Evolutionary conservation across 2,329 filamentous ascomycete species (phyloP).

Genomic region (Trichoderma brevicompactum): DNA sequence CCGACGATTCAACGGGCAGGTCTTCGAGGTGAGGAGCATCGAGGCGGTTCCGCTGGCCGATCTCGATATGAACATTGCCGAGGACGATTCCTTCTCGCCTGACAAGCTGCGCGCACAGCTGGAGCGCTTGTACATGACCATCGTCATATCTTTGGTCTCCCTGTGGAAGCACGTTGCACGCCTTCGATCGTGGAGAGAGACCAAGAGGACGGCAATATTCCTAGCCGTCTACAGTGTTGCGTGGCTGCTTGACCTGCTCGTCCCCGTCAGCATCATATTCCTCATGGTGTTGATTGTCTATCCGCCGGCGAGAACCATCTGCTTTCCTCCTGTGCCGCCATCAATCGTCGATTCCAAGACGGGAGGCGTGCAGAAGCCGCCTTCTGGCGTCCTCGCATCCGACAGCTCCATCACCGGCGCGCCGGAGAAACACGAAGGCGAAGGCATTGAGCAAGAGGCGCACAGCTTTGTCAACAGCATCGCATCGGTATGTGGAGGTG

Average conservation of each 20-base stretch:
- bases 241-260: slow-evolving; percentile 74
- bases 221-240: slow-evolving; percentile 60
- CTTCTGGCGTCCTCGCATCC: slow-evolving; percentile 74
- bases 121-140: slow-evolving; percentile 81
- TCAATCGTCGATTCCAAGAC: slow-evolving; percentile 71
- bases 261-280: slow-evolving; percentile 62
- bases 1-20: slow-evolving; percentile 74
- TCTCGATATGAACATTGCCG: slow-evolving; percentile 78
- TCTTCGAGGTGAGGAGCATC: slow-evolving; percentile 71
- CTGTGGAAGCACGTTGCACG: slow-evolving; percentile 75
- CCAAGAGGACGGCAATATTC: slow-evolving; percentile 68
- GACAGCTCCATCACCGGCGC: slow-evolving; percentile 79
- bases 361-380: slow-evolving; percentile 77
- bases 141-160: slow-evolving; percentile 68
- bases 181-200: slow-evolving; percentile 79
- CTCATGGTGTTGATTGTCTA: slow-evolving; percentile 69
- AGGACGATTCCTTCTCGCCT: slow-evolving; percentile 82
- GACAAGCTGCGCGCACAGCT: slow-evolving; percentile 80
- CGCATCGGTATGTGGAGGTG: slow-evolving; percentile 44
- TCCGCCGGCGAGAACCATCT: slow-evolving; percentile 61
- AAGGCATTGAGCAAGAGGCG: slow-evolving; percentile 82
- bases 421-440: slow-evolving; percentile 80
- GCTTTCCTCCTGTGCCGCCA: slow-evolving; percentile 80
- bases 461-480: slow-evolving; percentile 79
- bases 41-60: slow-evolving; percentile 58